Base-by-base conservation (phyloP, 352 stramenopile species). In the Saprolegnia diclina region DNA sequence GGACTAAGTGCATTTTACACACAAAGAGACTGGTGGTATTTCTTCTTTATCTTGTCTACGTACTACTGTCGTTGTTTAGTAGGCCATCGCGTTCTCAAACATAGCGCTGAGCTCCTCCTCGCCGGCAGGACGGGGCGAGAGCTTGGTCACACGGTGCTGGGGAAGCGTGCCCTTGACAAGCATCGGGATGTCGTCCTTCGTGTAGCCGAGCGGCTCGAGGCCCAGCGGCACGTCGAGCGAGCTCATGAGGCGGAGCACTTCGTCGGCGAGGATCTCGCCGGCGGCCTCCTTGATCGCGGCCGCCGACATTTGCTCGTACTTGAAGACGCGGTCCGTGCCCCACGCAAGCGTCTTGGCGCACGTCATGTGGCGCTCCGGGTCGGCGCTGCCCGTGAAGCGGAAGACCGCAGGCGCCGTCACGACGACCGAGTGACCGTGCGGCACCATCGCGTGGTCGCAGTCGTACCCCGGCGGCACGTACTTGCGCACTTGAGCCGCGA, bases 371-470 rank as follows among this genome's bases (percentile, higher is more conserved):
- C 77, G 56, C 53, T 81, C 77, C 26, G 65, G 67, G 69, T 78
- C 45, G 18, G 71, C 46, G 13, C 24, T 59, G n/a, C 74, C 77
- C n/a, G 75, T 83, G 57, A 81, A 83, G 16, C 64, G 66, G 70
- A 83, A 83, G n/a, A 81, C 77, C 14, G 73, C 46, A 5, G 77
- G 77, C 64, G 75, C 75, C 48, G 73, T 77, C 26, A 81, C 74
- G 29, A 73, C 65, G 16, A 83, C 75, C 21, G 72, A 81, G 24
- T 79, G 65, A 50, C 73, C 73, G 57, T 79, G 73, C 22, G 76
- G 74, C 26, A 81, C 72, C 29, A 81, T 73, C 56, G 71, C 45
- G 56, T 80, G 74, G 42, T 78, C 68, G 50, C 56, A 65, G 42
- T 71, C 71, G 64, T 77, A 83, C 21, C 71, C 67, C 5, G 71